Conservation (phyloP, 768 basidiomycete species). For the Boletus reticuloceps region DNA sequence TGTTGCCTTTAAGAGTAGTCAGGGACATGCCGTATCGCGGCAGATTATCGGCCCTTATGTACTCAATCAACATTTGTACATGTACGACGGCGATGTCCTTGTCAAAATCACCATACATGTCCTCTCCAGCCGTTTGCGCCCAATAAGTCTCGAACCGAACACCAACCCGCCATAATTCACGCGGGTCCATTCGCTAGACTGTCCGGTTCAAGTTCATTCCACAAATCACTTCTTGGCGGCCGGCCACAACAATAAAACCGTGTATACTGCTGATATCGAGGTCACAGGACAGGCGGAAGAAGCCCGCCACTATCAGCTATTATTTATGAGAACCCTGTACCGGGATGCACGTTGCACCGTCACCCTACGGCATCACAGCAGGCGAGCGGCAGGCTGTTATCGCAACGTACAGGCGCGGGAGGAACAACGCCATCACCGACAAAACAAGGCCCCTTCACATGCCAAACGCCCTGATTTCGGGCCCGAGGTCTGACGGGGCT, state of each 20-base stretch:
- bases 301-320: slow-evolving; percentile 7
- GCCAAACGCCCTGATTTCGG: slow-evolving; percentile 3
- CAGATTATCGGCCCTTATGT: slow-evolving; percentile 26
- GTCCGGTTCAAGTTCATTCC: background rate
- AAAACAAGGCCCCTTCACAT: background rate
- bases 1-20: slow-evolving; percentile 25
- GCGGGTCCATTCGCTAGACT: background rate
- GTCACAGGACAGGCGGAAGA: slow-evolving; percentile 1
- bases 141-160: background rate
- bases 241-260: background rate
- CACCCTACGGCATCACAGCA: slow-evolving; percentile 3
- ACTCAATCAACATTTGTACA: slow-evolving; percentile 12
- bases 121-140: no score
- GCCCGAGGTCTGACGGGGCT: slow-evolving; percentile 2
- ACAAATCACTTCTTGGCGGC: background rate
- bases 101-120: background rate
- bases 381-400: slow-evolving; percentile 3
- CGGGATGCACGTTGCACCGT: slow-evolving; percentile 1
- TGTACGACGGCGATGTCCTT: slow-evolving; percentile 7
- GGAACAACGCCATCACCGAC: background rate
- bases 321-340: slow-evolving; percentile 8
- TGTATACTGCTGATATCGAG: background rate
- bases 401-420: background rate
- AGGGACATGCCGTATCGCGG: slow-evolving; percentile 25
- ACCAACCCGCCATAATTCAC: background rate